phyloP scores from a whole-genome alignment of 2,329 filamentous ascomycete species.

The Albifimbria verrucaria region DNA sequence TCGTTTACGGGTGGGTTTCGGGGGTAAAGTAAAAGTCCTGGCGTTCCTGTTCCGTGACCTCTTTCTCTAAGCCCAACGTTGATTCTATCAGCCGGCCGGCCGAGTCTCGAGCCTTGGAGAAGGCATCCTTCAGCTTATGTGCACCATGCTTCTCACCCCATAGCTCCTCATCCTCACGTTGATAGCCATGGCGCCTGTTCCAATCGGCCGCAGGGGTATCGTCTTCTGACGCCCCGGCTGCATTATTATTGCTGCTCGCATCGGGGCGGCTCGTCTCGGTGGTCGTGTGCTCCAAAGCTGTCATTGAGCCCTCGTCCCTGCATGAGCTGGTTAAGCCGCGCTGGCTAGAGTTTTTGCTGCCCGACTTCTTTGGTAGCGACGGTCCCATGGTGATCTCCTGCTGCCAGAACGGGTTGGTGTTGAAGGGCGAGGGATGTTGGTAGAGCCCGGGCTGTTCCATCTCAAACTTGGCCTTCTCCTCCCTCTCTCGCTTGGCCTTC shows the following conservation, averaged over 20 bases:
- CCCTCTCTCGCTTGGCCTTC: slow-evolving; percentile 65
- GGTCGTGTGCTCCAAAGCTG: slow-evolving; percentile 35
- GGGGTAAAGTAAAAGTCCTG: slow-evolving; percentile 58
- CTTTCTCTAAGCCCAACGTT: slow-evolving; percentile 49
- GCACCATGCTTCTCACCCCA: slow-evolving; percentile 64
- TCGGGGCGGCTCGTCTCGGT: slow-evolving; percentile 28
- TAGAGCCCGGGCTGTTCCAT: slow-evolving; percentile 71
- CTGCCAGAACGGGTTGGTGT: slow-evolving; percentile 84
- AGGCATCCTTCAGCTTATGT: slow-evolving; percentile 55
- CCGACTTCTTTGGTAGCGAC: slow-evolving; percentile 61
- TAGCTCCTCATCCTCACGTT: slow-evolving; percentile 82
- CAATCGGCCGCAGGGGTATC: slow-evolving; percentile 48
- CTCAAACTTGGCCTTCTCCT: slow-evolving; percentile 62
- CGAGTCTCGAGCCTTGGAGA: slow-evolving; percentile 55
- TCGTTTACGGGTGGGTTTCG: slow-evolving; percentile 77
- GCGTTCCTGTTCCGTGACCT: slow-evolving; percentile 50
- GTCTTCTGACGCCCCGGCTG: slow-evolving; percentile 33
- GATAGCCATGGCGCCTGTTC: slow-evolving; percentile 72
- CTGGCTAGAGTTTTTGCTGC: slow-evolving; percentile 56
- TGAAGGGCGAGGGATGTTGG: slow-evolving; percentile 76
- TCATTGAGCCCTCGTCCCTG: slow-evolving; percentile 48
- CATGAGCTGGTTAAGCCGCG: slow-evolving; percentile 54
- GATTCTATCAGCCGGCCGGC: slow-evolving; percentile 53
- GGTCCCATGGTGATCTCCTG: slow-evolving; percentile 85
- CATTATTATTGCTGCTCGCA: slow-evolving; percentile 25